Evolutionary conservation across 1,139 yeast genomes (phyloP), one percentile per base, ranked within the genome.

Genomic region (Lodderomyces oxycetoniae): DNA sequence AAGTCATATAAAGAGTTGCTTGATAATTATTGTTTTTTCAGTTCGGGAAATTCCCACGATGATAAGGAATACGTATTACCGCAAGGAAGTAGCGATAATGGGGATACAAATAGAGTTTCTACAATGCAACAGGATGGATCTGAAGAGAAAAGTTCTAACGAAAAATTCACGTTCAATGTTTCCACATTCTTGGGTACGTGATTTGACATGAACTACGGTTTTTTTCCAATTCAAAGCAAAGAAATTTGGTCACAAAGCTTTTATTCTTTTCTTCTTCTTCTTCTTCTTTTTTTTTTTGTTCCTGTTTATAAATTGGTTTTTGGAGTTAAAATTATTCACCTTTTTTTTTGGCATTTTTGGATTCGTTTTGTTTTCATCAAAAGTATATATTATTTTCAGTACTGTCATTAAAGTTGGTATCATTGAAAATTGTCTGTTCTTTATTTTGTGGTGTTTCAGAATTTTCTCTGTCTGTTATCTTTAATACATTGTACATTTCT

Each of bases 1-100:
- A 67, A 73, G 41, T 67, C 80, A 1, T 85, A 85, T 53, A 77
- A 78, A 50, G 83, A 79, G 43, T 59, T 85, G 28, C 61, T 85
- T 42, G 80, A 82, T 41, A 77, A 77, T 38, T 85, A 80, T 55
- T 85, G 95, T 52, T 85, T 85, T 49, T 82, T 57, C 33, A 45
- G 21, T 14, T 16, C 30, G 32, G 26, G 30, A 31, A 20, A n/a
- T 11, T 9, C 22, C 9, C n/a, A n/a, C n/a, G n/a, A n/a, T n/a
- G n/a, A n/a, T n/a, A n/a, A n/a, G n/a, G n/a, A n/a, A n/a, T n/a
- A n/a, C n/a, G n/a, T n/a, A n/a, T n/a, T n/a, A n/a, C n/a, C n/a
- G n/a, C n/a, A n/a, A n/a, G n/a, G n/a, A n/a, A n/a, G n/a, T 15
- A 21, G 10, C 9, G 13, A 31, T 17, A 31, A 25, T 16, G 26